These are phyloP conservation scores for Stemphylium lycopersici DNA, from an alignment of 2,329 filamentous ascomycete species.

Conservation along the genomic window DNA sequence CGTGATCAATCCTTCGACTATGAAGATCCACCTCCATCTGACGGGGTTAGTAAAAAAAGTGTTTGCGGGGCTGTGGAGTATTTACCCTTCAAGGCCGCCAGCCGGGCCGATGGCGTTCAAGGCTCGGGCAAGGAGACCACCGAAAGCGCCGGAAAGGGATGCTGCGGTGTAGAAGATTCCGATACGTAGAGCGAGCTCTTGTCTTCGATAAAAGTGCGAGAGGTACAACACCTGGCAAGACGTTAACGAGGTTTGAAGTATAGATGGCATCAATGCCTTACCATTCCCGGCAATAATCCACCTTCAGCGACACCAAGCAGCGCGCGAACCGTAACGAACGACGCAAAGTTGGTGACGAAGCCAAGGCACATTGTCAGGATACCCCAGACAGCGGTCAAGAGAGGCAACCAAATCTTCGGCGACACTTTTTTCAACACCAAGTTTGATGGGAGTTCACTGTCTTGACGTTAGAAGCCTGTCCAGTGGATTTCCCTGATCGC, in stretches of 20 bases:
- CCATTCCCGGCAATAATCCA: constrained; percentile 70
- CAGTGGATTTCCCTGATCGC: neutral
- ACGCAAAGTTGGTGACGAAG: constrained; percentile 59
- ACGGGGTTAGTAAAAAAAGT: too few relatives aligned
- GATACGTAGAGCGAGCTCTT: constrained; percentile 67
- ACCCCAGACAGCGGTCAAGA: constrained; percentile 64
- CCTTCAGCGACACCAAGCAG: constrained; percentile 69
- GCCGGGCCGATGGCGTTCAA: constrained; percentile 64
- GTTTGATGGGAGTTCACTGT: constrained; percentile 68
- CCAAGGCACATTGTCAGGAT: constrained; percentile 64
- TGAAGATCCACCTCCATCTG: constrained; percentile 67
- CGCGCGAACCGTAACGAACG: constrained; percentile 67
- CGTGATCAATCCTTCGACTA: constrained; percentile 64
- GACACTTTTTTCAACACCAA: constrained; percentile 67
- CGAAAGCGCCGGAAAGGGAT: constrained; percentile 69
- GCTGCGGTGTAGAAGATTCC: constrained; percentile 72
- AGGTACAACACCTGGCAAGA: constrained; percentile 60
- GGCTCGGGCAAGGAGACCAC: constrained; percentile 66
- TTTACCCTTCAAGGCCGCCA: constrained; percentile 56
- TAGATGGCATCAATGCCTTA: constrained; percentile 34
- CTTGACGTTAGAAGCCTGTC: neutral
- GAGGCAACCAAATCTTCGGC: constrained; percentile 65
- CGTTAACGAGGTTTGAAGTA: neutral
- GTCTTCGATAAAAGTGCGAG: constrained; percentile 65
- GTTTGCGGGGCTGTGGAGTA: too few relatives aligned